Percentiles rank a stretch among this genome's conserved stretches.
Evolutionary conservation across 495 filamentous ascomycete species (phyloP).

Genomic region (Penicillium roqueforti): DNA sequence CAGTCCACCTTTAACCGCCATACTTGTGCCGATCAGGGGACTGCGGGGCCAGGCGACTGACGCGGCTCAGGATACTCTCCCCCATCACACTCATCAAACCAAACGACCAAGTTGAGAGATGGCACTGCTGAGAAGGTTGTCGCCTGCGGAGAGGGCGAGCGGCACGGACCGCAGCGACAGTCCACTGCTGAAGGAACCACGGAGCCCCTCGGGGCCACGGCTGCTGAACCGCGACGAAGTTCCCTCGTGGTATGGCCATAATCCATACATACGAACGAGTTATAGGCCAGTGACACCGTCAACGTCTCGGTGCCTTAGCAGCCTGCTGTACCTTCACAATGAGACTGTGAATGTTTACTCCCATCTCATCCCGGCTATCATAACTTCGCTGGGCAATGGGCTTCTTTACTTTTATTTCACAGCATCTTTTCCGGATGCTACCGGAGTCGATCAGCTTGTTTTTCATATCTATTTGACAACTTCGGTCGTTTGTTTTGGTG

Average conservation of each 20-base stretch:
- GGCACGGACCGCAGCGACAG: background rate
- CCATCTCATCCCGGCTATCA: constrained; percentile 25
- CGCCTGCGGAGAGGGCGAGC: background rate
- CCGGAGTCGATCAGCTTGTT: constrained; percentile 19
- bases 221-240: constrained; percentile 31
- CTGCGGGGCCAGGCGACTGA: too few species aligned
- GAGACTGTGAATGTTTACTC: constrained; percentile 36
- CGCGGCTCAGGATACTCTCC: too few species aligned
- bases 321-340: constrained; percentile 32
- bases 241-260: constrained; percentile 31
- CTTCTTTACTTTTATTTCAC: constrained; percentile 22
- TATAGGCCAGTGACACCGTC: constrained; percentile 33
- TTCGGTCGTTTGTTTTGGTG: constrained; percentile 18
- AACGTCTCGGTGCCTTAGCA: constrained; percentile 23
- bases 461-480: constrained; percentile 29
- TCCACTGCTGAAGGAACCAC: background rate
- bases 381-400: constrained; percentile 18
- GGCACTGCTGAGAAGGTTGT: background rate
- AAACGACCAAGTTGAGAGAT: background rate
- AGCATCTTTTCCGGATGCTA: constrained; percentile 18
- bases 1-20: too few species aligned
- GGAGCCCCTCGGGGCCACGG: background rate
- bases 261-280: constrained; percentile 24
- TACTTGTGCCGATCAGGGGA: too few species aligned
- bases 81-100: background rate